Evolutionary conservation across 352 stramenopile species (phyloP).

Genomic region (Phytophthora brassicae): DNA sequence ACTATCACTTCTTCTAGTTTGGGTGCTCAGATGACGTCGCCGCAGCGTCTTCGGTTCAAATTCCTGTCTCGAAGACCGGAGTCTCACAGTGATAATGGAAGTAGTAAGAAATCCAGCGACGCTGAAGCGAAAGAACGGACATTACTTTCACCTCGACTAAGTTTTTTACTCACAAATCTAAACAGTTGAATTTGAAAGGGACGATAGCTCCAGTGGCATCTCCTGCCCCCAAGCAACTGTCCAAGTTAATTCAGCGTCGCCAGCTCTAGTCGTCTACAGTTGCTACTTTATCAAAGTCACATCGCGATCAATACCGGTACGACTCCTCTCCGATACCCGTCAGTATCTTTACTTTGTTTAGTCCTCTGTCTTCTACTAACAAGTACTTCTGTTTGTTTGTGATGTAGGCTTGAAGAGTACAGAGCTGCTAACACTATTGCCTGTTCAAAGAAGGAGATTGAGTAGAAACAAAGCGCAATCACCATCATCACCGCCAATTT

Average conservation of each 20-base stretch:
- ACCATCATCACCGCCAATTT: slow-evolving; percentile 12
- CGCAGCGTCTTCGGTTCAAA: slow-evolving; percentile 1
- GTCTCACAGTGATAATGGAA: background rate
- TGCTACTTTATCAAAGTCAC: background rate
- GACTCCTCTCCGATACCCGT: slow-evolving; percentile 28
- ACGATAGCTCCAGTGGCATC: background rate
- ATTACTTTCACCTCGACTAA: slow-evolving; percentile 19
- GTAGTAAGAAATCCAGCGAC: background rate
- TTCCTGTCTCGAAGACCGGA: background rate
- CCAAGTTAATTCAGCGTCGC: slow-evolving; percentile 1
- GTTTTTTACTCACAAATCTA: slow-evolving; percentile 19
- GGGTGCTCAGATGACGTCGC: background rate
- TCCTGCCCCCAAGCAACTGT: background rate
- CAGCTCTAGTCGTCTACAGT: background rate
- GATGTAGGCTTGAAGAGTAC: slow-evolving; percentile 12
- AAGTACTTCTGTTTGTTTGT: background rate
- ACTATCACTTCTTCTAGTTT: background rate
- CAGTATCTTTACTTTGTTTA: slow-evolving; percentile 2
- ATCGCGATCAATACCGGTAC: no score
- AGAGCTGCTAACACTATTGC: background rate
- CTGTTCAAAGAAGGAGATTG: slow-evolving; percentile 2
- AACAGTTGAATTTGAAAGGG: slow-evolving; percentile 1
- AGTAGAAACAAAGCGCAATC: background rate
- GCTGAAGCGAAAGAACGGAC: slow-evolving; percentile 4
- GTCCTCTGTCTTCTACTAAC: background rate